Base-by-base conservation (phyloP, 768 basidiomycete species). In the Trametes cingulata region DNA sequence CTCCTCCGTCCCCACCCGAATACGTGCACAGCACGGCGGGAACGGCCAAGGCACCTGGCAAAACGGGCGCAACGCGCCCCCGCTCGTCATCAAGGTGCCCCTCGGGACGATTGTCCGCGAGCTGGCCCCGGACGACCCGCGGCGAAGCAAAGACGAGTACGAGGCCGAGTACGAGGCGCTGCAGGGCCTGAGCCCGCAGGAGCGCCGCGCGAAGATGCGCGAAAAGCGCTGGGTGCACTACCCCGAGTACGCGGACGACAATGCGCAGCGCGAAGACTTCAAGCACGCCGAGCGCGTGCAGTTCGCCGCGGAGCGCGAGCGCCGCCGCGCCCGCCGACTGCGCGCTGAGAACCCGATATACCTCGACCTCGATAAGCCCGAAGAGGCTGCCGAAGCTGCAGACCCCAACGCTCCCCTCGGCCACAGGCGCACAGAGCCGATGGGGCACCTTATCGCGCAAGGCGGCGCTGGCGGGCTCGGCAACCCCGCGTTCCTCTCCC, bases 91-190 rank as follows among this genome's bases (percentile, higher is more conserved):
- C 58, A 80, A 81, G 47, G 94, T 98, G 0, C 96, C 96, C 0
- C 73, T 96, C 0, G 96, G 96, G 0, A 98, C 96, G 1, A 84
- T 98, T 55, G 87, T 98, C 6, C 82, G 85, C 33, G 88, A 95
- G 68, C 77, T 97, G 40, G 72, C 82, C 4, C 78, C 80, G 47
- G 82, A 84, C 45, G 91, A 93, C 63, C 82, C 85, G 2, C 77
- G 87, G 33, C 80, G 88, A 36, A 76, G 79, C 24, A 81, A 81
- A 60, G 84, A 89, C 68, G 84, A 84, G 65, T 91, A 88, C 82
- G 90, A 90, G 71, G 82, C 82, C 0, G 88, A 91, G 68, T 86
- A 85, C 50, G 86, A 86, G 56, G 75, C 78, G 0, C 66, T 86
- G 20, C 73, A 79, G 25, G 81, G 74, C 5, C 71, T 91, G n/a